Evolutionary conservation across 148 eudicot species (phyloP).

Genomic region (Vaccinium corymbosum): DNA sequence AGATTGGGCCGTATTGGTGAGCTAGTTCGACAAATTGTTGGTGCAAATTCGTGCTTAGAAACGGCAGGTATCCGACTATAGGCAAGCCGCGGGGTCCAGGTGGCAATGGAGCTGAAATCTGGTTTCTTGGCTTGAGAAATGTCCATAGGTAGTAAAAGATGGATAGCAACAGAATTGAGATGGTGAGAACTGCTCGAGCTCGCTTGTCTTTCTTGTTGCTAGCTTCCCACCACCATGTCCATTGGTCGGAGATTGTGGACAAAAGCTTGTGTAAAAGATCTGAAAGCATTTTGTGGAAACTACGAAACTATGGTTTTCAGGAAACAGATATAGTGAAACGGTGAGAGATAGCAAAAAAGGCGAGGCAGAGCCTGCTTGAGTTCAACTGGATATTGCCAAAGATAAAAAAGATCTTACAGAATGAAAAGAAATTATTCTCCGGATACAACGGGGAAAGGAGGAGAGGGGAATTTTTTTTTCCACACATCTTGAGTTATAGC

Average conservation of each 20-base stretch:
- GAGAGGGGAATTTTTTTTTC: no score
- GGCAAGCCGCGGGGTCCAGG: conserved; percentile 48
- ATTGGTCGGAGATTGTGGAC: neutral
- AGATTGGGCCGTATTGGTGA: conserved; percentile 35
- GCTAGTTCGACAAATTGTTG: conserved; percentile 24
- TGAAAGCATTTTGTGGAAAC: neutral
- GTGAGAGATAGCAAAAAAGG: neutral
- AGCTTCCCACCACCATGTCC: neutral
- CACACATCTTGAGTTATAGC: neutral
- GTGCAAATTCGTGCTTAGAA: conserved; percentile 29
- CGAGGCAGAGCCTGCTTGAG: neutral
- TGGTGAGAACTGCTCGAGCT: neutral
- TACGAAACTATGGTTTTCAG: neutral
- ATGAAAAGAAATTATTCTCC: no score
- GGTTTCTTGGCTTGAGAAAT: neutral
- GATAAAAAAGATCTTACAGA: no score
- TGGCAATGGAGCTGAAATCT: conserved; percentile 19
- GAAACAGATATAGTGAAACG: no score
- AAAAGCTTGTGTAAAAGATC: neutral
- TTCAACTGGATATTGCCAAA: neutral
- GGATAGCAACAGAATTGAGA: conserved; percentile 1
- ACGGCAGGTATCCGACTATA: conserved; percentile 37
- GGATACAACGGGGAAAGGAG: no score
- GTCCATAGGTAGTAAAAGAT: neutral
- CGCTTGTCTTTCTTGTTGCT: neutral